A percentile compares a stretch with the other conserved stretches of the same genome.
Evolutionary conservation across 148 eudicot genomes (phyloP).

Genomic region (Chenopodium formosanum): DNA sequence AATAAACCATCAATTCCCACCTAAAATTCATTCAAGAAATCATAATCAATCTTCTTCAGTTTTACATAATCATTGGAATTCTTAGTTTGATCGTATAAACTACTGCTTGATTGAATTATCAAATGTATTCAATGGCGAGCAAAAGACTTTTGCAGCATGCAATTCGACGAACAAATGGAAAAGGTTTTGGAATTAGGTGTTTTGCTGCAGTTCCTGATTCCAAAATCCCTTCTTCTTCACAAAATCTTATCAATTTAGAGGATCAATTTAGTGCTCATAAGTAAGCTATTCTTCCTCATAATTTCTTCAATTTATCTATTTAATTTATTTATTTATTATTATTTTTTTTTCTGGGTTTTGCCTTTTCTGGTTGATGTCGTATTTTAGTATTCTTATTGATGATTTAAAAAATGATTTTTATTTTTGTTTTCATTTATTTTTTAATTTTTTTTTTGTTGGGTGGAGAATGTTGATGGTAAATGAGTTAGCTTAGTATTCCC

Average conservation of each 20-base stretch:
- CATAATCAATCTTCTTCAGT: background rate
- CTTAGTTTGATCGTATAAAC: background rate
- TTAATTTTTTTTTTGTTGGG: no score
- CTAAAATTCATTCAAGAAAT: background rate
- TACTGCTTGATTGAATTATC: background rate
- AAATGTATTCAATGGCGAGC: constrained; percentile 26
- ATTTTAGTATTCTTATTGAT: no score
- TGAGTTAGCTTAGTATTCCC: background rate
- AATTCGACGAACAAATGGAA: background rate
- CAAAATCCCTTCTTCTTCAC: constrained; percentile 31
- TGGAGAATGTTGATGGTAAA: no score
- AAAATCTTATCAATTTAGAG: constrained; percentile 67
- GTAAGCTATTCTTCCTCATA: constrained; percentile 34
- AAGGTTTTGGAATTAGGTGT: constrained; percentile 27
- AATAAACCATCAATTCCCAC: background rate
- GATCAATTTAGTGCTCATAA: constrained; percentile 74
- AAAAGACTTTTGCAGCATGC: constrained; percentile 26
- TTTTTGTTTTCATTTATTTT: background rate
- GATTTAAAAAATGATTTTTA: no score
- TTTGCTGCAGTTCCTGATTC: constrained; percentile 46
- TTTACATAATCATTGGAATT: background rate
- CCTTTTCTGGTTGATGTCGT: background rate
- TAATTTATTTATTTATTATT: background rate
- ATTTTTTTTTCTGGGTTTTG: background rate
- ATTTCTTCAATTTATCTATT: background rate